These are phyloP conservation scores for Naganishia antarctica DNA, from an alignment of 768 basidiomycete species.

Conservation along the genomic window DNA sequence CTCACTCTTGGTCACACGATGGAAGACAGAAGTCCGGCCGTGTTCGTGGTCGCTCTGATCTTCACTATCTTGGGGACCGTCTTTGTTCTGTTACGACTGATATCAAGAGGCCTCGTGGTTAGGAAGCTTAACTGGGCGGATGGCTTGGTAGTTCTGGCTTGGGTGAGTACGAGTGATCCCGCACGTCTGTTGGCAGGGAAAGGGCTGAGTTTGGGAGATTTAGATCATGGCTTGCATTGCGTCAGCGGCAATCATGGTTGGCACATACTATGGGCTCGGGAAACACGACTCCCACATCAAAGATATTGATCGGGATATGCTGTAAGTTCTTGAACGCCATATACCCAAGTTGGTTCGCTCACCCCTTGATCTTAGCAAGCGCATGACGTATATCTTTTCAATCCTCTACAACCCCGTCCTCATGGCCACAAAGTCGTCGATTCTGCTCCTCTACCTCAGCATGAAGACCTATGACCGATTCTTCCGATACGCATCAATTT, in stretches of 20 bases:
- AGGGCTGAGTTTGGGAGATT: too few species aligned
- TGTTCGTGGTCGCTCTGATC: slow-evolving; percentile 42
- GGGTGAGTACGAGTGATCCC: slow-evolving; percentile 34
- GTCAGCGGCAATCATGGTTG: slow-evolving; percentile 33
- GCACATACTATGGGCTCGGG: slow-evolving; percentile 37
- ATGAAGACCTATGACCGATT: slow-evolving; percentile 39
- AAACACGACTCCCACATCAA: slow-evolving; percentile 4
- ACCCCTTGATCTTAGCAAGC: slow-evolving; percentile 19
- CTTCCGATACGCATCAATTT: slow-evolving; percentile 38
- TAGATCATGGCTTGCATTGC: slow-evolving; percentile 6
- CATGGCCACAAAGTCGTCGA: slow-evolving; percentile 45
- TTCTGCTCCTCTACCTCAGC: slow-evolving; percentile 43
- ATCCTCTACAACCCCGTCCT: slow-evolving; percentile 45
- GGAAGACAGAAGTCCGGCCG: slow-evolving; percentile 20
- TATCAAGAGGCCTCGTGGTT: slow-evolving; percentile 38
- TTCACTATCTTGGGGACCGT: slow-evolving; percentile 38
- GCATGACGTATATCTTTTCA: slow-evolving; percentile 39
- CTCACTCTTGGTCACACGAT: background rate
- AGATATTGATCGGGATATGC: background rate
- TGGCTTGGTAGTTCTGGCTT: slow-evolving; percentile 37
- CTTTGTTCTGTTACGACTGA: slow-evolving; percentile 36
- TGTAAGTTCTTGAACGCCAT: background rate
- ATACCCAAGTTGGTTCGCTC: slow-evolving; percentile 19
- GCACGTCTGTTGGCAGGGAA: too few species aligned
- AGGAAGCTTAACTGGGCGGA: slow-evolving; percentile 38